Evolutionary conservation across 768 basidiomycete genomes (phyloP).

Genomic region (Daedalea quercina): DNA sequence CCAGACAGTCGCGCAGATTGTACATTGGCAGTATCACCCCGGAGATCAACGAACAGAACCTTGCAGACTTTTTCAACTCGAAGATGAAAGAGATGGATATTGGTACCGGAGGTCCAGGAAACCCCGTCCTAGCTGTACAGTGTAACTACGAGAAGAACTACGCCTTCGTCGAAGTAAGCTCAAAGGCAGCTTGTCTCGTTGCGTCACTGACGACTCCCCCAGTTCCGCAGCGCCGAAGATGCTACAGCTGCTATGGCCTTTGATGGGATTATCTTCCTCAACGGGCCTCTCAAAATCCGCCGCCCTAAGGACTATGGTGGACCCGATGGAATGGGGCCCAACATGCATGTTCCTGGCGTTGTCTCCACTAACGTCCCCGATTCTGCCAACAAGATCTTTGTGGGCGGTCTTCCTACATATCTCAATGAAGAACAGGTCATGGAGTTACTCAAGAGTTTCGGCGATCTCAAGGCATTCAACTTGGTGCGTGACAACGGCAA

Average conservation of each 20-base stretch:
- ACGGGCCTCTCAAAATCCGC: slow-evolving; percentile 93
- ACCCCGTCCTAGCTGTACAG: slow-evolving; percentile 89
- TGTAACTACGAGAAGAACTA: slow-evolving; percentile 99
- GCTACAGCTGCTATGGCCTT: slow-evolving; percentile 96
- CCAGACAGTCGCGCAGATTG: slow-evolving; percentile 88
- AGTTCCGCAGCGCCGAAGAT: slow-evolving; percentile 98
- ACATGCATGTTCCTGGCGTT: slow-evolving; percentile 85
- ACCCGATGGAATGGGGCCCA: slow-evolving; percentile 49
- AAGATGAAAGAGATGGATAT: slow-evolving; percentile 94
- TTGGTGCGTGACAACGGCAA: slow-evolving; percentile 92
- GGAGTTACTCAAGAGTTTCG: slow-evolving; percentile 95
- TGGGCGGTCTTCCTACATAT: slow-evolving; percentile 92
- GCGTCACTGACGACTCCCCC: slow-evolving; percentile 3
- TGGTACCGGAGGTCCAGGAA: slow-evolving; percentile 77
- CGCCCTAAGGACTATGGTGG: slow-evolving; percentile 97
- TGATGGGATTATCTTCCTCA: slow-evolving; percentile 94
- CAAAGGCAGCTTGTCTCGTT: neutral
- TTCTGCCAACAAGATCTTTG: slow-evolving; percentile 96
- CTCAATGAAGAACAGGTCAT: slow-evolving; percentile 98
- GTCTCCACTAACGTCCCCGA: slow-evolving; percentile 97
- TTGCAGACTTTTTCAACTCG: slow-evolving; percentile 90
- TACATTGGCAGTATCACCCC: slow-evolving; percentile 97
- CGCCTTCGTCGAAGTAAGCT: slow-evolving; percentile 89
- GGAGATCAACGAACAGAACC: slow-evolving; percentile 88
- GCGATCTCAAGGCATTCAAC: slow-evolving; percentile 96